Evolutionary conservation across 1,139 yeast species (phyloP), one percentile per base, ranked within the genome.

Genomic region (Kodamaea plutei): DNA sequence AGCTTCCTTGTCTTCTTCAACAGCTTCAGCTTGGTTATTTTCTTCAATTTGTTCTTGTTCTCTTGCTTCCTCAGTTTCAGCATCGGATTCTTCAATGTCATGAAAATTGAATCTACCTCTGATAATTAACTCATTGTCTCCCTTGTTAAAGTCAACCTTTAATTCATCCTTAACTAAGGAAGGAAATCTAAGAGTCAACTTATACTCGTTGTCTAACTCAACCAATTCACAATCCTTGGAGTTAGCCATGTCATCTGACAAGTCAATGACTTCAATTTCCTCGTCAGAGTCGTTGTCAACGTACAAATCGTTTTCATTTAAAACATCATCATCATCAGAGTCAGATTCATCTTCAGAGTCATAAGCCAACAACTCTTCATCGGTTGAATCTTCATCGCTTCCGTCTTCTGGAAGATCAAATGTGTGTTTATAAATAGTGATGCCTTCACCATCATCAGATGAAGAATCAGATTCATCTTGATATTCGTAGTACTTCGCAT

Each of bases 181-280:
- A 20, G 73, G 73, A 34, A 68, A 63, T 48, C 73, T 60, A 37
- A 68, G 54, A 39, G 52, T 58, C 44, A 68, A 60, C 43, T 63
- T 64, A 50, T 66, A 69, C 14, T 61, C 60, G 37, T 60, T 52
- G 26, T 64, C 68, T 17, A 61, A 44, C 41, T 67, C 63, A 25
- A 56, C 49, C 43, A 68, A 58, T 47, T 67, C 72, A 46, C 69
- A 67, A 47, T 68, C 74, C 41, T 64, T 67, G 32, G 70, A 62
- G 47, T 64, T 54, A 37, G 56, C 62, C 44, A 68, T 61, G 45
- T 68, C 74, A 32, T 58, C 59, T 28, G 67, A 51, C 47, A 67
- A 61, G 45, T 68, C 73, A 39, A 67, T 61, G 19, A 67, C 49
- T 31, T 56, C 59, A 35, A 54, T 50, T 31, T 62, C 68, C 12